Evolutionary conservation across 1,139 yeast genomes (phyloP), one percentile per base, ranked within the genome.

Genomic region (Arxiozyma heterogenica): DNA sequence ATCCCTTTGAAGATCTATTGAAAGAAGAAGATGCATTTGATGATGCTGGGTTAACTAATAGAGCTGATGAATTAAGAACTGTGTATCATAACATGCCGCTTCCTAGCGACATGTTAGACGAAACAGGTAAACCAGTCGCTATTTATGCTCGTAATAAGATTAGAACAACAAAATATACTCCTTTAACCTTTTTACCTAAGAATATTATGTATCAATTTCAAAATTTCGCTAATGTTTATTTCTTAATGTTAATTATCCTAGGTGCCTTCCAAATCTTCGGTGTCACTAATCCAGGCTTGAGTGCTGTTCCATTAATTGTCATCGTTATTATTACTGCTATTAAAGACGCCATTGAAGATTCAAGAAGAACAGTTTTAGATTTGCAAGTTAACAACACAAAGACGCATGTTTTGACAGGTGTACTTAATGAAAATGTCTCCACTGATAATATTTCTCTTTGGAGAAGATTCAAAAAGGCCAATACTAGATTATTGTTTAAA

Each of bases 121-220:
- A 78, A 49, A 76, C 82, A 6, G 89, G 89, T 18, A 70, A 75
- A 54, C 94, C 95, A 0, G 62, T 73, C 6, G 64, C 71, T 12
- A 60, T 65, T 17, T 93, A 84, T 67, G 83, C 95, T 2, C 79
- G 96, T 67, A 93, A 93, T 73, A 93, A 93, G 71, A 89, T 93
- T 63, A 84, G 97, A 73, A 91, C 98, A 1, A 90, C 98, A 4
- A 91, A 90, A 71, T 93, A 93, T 70, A 91, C 98, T 11, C 96
- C 97, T 6, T 67, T 93, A 51, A 75, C 94, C 6, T 93, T 93
- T 64, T 66, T 93, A 48, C 98, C 98, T 17, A 90, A 89, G 71
- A 91, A 93, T 69, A 70, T 93, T 49, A 68, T 75, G 55, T 78
- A 77, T 60, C 98, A 93, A 72, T 91, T 93, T 70, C 82, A 81